These are phyloP conservation scores for Recurvomyces mirabilis DNA, from an alignment of 495 filamentous ascomycete species.

Conservation along the genomic window DNA sequence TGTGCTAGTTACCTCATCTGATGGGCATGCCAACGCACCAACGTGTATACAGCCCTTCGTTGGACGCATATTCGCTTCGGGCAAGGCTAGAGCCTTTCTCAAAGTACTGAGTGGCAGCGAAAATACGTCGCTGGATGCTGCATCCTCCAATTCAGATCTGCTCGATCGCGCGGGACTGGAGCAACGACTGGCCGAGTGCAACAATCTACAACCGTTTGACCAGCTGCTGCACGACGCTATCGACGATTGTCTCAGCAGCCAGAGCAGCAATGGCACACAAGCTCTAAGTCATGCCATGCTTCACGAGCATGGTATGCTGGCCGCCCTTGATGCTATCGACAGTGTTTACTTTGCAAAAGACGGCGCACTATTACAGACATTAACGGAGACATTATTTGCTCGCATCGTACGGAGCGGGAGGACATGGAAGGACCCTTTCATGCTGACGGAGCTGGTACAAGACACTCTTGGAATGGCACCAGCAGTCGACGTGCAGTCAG, in stretches of 20 bases:
- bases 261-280: conserved; percentile 47
- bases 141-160: background rate
- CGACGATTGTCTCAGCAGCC: background rate
- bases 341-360: conserved; percentile 63
- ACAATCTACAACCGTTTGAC: background rate
- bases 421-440: conserved; percentile 72
- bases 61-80: conserved; percentile 65
- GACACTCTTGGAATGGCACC: conserved; percentile 46
- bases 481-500: conserved; percentile 41
- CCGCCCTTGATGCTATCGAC: conserved; percentile 55
- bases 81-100: conserved; percentile 78
- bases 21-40: conserved; percentile 51
- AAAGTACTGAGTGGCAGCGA: conserved; percentile 40
- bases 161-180: background rate
- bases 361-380: conserved; percentile 47
- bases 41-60: conserved; percentile 59
- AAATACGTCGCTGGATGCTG: background rate
- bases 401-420: conserved; percentile 55
- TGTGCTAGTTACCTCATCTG: conserved; percentile 44
- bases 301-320: conserved; percentile 54
- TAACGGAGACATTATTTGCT: conserved; percentile 63
- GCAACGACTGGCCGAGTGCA: background rate
- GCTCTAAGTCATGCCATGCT: conserved; percentile 55
- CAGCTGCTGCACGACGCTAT: background rate
- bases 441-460: conserved; percentile 68